These are phyloP conservation scores for Thraustotheca clavata DNA, from an alignment of 352 stramenopile species.

Conservation along the genomic window DNA sequence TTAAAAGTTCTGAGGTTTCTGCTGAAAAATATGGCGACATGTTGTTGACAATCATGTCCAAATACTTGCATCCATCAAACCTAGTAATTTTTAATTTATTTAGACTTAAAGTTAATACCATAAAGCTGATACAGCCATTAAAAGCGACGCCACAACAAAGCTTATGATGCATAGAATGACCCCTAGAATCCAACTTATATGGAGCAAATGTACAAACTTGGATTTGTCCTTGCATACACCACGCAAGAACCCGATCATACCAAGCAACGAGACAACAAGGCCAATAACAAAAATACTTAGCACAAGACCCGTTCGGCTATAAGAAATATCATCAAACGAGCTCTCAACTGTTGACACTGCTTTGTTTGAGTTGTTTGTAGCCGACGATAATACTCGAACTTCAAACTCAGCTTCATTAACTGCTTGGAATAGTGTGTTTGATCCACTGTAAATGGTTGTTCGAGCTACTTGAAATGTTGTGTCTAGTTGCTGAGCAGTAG, in stretches of 20 bases:
- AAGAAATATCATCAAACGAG: slow-evolving; percentile 73
- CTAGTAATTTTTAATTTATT: not conserved
- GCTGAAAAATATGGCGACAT: slow-evolving; percentile 63
- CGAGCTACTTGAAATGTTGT: slow-evolving; percentile 18
- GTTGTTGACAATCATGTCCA: slow-evolving; percentile 66
- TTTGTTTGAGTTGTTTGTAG: slow-evolving; percentile 48
- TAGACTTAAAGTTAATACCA: slow-evolving; percentile 45
- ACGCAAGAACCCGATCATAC: slow-evolving; percentile 61
- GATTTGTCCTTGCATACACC: slow-evolving; percentile 66
- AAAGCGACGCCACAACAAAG: slow-evolving; percentile 58
- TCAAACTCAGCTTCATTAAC: slow-evolving; percentile 22
- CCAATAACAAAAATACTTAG: slow-evolving; percentile 72
- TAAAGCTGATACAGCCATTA: slow-evolving; percentile 63
- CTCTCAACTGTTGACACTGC: slow-evolving; percentile 44
- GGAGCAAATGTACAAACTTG: slow-evolving; percentile 63
- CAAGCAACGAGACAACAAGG: slow-evolving; percentile 52
- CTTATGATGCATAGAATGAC: slow-evolving; percentile 70
- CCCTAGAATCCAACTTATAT: slow-evolving; percentile 62
- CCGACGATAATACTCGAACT: slow-evolving; percentile 38
- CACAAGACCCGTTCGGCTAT: slow-evolving; percentile 59
- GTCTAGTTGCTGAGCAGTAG: slow-evolving; percentile 1
- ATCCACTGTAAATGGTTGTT: slow-evolving; percentile 25
- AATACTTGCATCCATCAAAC: slow-evolving; percentile 49
- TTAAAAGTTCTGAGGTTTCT: slow-evolving; percentile 44
- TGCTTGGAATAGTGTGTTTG: slow-evolving; percentile 27